Conservation (phyloP, 75 land plant species). For the Pinus tabuliformis region DNA sequence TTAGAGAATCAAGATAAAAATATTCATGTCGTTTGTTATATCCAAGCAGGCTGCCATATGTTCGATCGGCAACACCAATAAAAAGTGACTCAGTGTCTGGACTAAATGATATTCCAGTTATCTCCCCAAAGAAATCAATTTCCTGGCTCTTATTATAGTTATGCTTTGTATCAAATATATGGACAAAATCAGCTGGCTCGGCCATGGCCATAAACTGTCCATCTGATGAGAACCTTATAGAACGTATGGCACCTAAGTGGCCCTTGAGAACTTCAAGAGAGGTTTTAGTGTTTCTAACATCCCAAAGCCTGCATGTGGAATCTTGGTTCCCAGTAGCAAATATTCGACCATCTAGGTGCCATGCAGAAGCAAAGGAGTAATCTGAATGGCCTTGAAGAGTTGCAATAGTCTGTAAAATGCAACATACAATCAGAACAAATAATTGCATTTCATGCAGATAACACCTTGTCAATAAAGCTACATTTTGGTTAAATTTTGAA, state of each 20-base stretch:
- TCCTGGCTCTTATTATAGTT: conserved; percentile 75
- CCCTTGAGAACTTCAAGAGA: conserved; percentile 82
- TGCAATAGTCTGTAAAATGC: conserved; percentile 38
- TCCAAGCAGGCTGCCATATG: conserved; percentile 87
- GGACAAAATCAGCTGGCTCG: conserved; percentile 96
- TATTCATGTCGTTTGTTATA: conserved; percentile 54
- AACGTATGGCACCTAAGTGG: conserved; percentile 82
- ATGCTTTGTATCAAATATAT: conserved; percentile 65
- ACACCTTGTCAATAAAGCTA: neutral
- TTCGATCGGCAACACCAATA: conserved; percentile 83
- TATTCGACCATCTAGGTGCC: conserved; percentile 87
- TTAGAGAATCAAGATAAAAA: conserved; percentile 51
- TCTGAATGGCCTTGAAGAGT: conserved; percentile 74
- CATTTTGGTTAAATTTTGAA: neutral
- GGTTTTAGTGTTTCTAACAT: conserved; percentile 56
- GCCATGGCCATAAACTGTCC: conserved; percentile 89
- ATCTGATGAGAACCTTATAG: conserved; percentile 83
- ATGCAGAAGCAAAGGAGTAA: conserved; percentile 95
- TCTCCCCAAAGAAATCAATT: conserved; percentile 92
- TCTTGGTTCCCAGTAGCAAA: conserved; percentile 98
- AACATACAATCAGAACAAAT: neutral
- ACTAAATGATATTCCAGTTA: conserved; percentile 87
- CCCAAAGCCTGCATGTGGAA: conserved; percentile 94
- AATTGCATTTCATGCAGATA: neutral
- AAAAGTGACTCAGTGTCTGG: conserved; percentile 88